Conservation (phyloP, 2,329 filamentous ascomycete species). For the Apiospora koreana region DNA sequence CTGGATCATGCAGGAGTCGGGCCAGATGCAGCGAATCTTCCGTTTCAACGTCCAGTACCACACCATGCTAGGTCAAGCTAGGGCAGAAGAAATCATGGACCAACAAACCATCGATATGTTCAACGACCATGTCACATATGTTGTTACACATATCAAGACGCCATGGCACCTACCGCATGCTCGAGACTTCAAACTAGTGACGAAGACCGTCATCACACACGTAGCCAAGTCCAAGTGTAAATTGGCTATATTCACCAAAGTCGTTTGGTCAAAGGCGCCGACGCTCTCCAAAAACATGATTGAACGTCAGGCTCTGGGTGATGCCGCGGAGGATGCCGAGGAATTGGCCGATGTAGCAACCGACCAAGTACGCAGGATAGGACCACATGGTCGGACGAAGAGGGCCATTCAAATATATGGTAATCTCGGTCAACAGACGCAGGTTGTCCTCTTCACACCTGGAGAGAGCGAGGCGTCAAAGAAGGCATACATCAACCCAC, state of each 20-base stretch:
- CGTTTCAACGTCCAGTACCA: conserved; percentile 72
- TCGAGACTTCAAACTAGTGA: conserved; percentile 77
- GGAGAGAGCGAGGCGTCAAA: conserved; percentile 47
- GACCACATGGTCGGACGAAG: conserved; percentile 72
- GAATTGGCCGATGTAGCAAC: conserved; percentile 75
- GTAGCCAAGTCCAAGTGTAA: conserved; percentile 90
- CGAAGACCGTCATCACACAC: conserved; percentile 92
- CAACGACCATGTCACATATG: conserved; percentile 72
- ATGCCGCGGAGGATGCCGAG: conserved; percentile 71
- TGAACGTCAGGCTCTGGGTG: conserved; percentile 73
- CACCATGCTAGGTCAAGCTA: conserved; percentile 64
- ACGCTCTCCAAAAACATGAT: conserved; percentile 61
- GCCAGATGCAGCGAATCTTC: conserved; percentile 76
- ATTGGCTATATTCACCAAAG: conserved; percentile 80
- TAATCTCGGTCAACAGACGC: conserved; percentile 67
- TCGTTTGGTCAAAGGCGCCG: conserved; percentile 80
- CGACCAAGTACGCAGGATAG: conserved; percentile 75
- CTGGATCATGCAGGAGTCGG: conserved; percentile 73
- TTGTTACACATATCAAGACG: conserved; percentile 62
- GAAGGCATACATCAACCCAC: conserved; percentile 61
- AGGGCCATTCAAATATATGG: conserved; percentile 81
- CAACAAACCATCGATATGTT: conserved; percentile 84
- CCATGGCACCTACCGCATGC: conserved; percentile 86
- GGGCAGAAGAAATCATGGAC: conserved; percentile 69
- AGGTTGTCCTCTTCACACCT: conserved; percentile 62